Base-by-base conservation (phyloP, 805 yeast species). In the Schwanniomyces sp. region DNA sequence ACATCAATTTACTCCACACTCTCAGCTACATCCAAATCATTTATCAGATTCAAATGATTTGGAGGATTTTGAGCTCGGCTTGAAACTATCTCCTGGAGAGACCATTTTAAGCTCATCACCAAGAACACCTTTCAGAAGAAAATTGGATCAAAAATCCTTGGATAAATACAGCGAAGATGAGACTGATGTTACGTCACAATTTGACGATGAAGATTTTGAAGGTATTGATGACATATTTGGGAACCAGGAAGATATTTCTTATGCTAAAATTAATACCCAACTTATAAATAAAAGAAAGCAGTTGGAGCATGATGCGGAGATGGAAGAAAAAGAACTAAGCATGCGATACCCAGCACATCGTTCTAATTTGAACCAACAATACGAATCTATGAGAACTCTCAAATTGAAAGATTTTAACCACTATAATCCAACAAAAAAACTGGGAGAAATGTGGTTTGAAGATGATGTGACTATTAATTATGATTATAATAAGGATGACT, bases 141-240 rank as follows among this genome's bases (percentile, higher is more conserved):
- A 30, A 26, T 37, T 38, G 27, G 26, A 34, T 34, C 25, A 66
- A 7, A 59, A 57, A 34, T 57, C 70, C 1, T 50, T 70, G 37
- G 61, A 70, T 47, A 73, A 69, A 25, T 69, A 69, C 48, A 68
- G 75, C 46, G 76, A 72, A 46, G 68, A 59, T 34, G 74, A 68
- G 28, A 72, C 76, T 0, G 75, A 70, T 43, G 61, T 63, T 32
- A 71, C 77, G 1, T 63, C 70, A 3, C 68, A 69, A 30, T 55
- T 71, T 50, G 61, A 68, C 44, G 76, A 69, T 25, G 72, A 68
- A 1, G 76, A 67, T 27, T 58, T 62, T 46, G 73, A 67, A 43
- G 72, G 67, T 21, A 45, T 69, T 39, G 77, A 72, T 47, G 62
- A 68, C 44, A 63, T 70, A 10, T 69, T 69, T 52, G 74, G 73